Base-by-base conservation (phyloP, 2,329 filamentous ascomycete species). In the Meredithiella fracta region DNA sequence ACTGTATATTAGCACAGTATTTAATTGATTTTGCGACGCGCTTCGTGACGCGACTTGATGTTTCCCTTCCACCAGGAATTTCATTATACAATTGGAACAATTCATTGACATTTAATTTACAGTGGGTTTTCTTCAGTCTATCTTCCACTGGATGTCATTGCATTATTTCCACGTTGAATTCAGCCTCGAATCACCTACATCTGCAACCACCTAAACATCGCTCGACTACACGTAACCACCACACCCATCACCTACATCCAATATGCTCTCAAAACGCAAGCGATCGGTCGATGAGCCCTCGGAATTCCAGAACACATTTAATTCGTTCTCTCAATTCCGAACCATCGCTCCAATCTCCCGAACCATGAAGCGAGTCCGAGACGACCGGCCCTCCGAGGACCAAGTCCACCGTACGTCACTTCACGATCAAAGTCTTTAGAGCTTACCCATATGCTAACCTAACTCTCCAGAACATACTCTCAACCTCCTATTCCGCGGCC, bases 241-340 rank as follows among this genome's bases (percentile, higher is more conserved):
- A 47, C n/a, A 60, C n/a, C n/a, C n/a, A n/a, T n/a, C 9, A 52
- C 50, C n/a, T 17, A 44, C 17, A 3, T 26, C 8, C 44, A 44
- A 9, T 14, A 79, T 78, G 75, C 65, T 73, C 25, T 68, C 80
- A 63, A 83, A 83, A 65, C 78, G 80, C 67, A 83, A 83, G 70
- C 74, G 78, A 47, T 82, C 79, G 62, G 72, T 75, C 56, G 77
- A 76, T 22, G 77, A 80, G 64, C 68, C 40, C 23, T n/a, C 29
- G 6, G 31, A 47, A 80, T 68, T 70, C 37, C 70, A 70, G 37
- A 15, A 22, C 34, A 7, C 25, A 34, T 14, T 23, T 22, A 20
- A 20, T 49, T 5, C 14, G 20, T 20, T 14, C 51, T 4, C 15
- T n/a, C 49, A 11, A 47, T 20, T 29, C 17, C 37, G 34, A 37